Evolutionary conservation across 306 rosid genomes (phyloP).

Genomic region (Abrus precatorius): DNA sequence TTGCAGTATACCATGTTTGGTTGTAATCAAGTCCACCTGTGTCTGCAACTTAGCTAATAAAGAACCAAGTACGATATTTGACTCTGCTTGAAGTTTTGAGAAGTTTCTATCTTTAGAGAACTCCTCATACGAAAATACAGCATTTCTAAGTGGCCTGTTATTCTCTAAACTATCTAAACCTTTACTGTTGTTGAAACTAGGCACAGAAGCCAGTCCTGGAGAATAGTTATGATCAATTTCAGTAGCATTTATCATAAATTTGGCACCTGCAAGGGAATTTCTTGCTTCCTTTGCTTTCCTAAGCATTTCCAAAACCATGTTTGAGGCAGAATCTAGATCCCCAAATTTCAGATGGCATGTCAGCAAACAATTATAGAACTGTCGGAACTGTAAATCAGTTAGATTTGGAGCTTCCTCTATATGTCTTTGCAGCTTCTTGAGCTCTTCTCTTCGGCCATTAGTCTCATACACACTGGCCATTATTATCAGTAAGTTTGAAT

Average conservation of each 20-base stretch:
- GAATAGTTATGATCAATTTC: constrained; percentile 49
- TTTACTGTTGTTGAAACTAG: constrained; percentile 36
- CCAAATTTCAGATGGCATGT: constrained; percentile 89
- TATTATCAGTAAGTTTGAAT: constrained; percentile 70
- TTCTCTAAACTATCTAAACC: constrained; percentile 46
- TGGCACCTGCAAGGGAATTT: constrained; percentile 70
- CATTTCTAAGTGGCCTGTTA: constrained; percentile 21
- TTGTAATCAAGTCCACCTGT: constrained; percentile 70
- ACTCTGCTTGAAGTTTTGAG: constrained; percentile 66
- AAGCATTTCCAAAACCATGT: constrained; percentile 86
- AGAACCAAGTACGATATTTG: constrained; percentile 62
- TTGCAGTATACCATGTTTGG: constrained; percentile 74
- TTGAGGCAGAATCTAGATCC: constrained; percentile 80
- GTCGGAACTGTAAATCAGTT: constrained; percentile 69
- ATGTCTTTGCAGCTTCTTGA: constrained; percentile 76
- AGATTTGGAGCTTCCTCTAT: constrained; percentile 77
- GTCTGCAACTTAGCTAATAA: constrained; percentile 73
- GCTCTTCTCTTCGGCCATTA: constrained; percentile 85
- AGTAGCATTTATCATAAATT: constrained; percentile 50
- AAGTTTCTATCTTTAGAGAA: constrained; percentile 64
- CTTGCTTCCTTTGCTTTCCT: constrained; percentile 77
- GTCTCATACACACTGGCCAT: constrained; percentile 81
- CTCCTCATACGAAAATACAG: constrained; percentile 61
- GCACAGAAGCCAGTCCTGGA: constrained; percentile 48
- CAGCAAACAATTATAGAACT: constrained; percentile 79